phyloP scores from a whole-genome alignment of 2,329 filamentous ascomycete species.

The Akanthomyces dipterigenus region DNA sequence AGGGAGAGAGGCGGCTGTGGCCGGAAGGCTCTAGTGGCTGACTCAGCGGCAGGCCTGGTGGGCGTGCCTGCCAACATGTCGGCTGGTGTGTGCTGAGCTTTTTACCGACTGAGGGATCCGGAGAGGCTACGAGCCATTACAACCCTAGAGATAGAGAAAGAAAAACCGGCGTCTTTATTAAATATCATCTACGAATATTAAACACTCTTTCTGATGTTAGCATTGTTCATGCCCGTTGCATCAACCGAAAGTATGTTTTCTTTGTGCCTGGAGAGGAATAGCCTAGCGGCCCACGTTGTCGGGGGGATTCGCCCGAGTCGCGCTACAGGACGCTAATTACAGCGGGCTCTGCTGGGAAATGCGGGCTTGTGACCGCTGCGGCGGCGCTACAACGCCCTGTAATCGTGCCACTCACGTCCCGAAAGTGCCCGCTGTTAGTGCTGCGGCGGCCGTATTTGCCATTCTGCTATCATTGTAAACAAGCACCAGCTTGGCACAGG shows the following conservation, averaged over 20 bases:
- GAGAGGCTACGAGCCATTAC: too few relatives aligned
- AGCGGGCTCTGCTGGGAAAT: not conserved
- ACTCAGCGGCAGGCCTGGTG: too few relatives aligned
- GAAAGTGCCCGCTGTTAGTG: conserved; percentile 7
- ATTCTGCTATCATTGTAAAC: conserved; percentile 6
- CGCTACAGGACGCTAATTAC: not conserved
- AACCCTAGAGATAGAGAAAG: too few relatives aligned
- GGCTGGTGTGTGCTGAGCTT: too few relatives aligned
- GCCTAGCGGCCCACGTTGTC: not conserved
- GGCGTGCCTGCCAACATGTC: too few relatives aligned
- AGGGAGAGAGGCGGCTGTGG: too few relatives aligned
- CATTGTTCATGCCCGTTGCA: not conserved
- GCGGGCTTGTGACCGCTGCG: not conserved
- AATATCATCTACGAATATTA: too few relatives aligned
- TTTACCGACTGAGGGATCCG: too few relatives aligned
- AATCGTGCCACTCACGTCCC: not conserved
- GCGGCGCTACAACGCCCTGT: not conserved
- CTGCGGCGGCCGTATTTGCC: not conserved
- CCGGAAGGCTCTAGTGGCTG: too few relatives aligned
- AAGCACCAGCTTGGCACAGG: not conserved
- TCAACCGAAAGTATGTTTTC: conserved; percentile 1
- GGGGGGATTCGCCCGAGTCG: not conserved
- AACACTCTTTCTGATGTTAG: not conserved
- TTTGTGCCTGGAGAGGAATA: not conserved
- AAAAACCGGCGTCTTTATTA: too few relatives aligned